A percentile compares a stretch with the other conserved stretches of the same genome.
These are phyloP conservation scores for Berberis thunbergii DNA, from an alignment of 164 flowering plant genomes.

Conservation along the genomic window DNA sequence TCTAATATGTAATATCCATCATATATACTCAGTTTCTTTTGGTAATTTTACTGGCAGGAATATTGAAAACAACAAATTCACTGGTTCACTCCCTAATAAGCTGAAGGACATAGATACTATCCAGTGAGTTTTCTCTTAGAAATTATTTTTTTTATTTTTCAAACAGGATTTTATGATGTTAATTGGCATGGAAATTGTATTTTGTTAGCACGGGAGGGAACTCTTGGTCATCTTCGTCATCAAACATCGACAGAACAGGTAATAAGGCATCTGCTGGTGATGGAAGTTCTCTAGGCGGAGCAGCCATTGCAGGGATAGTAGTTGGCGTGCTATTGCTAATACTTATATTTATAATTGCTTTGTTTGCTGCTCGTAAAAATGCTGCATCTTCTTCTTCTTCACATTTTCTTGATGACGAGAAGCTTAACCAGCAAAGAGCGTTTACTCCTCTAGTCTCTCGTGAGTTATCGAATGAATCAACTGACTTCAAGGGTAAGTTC, in stretches of 20 bases:
- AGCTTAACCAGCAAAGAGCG: constrained; percentile 27
- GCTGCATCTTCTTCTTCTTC: constrained; percentile 31
- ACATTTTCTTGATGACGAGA: constrained; percentile 60
- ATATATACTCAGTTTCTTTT: too few relatives aligned
- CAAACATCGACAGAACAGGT: constrained; percentile 22
- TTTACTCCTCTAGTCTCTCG: constrained; percentile 49
- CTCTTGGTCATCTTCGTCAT: constrained; percentile 55
- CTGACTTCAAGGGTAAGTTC: constrained; percentile 36
- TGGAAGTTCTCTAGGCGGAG: constrained; percentile 20
- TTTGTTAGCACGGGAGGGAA: constrained; percentile 62
- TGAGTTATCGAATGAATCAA: constrained; percentile 27
- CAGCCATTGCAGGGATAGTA: constrained; percentile 33
- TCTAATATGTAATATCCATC: too few relatives aligned
- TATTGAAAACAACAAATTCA: constrained; percentile 59
- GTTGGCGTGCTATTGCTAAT: constrained; percentile 31
- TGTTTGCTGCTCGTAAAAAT: constrained; percentile 24
- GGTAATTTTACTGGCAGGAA: constrained; percentile 33
- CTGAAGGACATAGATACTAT: constrained; percentile 42
- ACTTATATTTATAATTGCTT: constrained; percentile 27
- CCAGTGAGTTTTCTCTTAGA: constrained; percentile 35
- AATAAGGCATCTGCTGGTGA: constrained; percentile 8
- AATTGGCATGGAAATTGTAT: constrained; percentile 1
- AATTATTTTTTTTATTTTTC: background rate
- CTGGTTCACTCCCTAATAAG: constrained; percentile 63
- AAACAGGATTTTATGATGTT: background rate